Conservation (phyloP, 108 stramenopile species). For the Skeletonema marinoi region DNA sequence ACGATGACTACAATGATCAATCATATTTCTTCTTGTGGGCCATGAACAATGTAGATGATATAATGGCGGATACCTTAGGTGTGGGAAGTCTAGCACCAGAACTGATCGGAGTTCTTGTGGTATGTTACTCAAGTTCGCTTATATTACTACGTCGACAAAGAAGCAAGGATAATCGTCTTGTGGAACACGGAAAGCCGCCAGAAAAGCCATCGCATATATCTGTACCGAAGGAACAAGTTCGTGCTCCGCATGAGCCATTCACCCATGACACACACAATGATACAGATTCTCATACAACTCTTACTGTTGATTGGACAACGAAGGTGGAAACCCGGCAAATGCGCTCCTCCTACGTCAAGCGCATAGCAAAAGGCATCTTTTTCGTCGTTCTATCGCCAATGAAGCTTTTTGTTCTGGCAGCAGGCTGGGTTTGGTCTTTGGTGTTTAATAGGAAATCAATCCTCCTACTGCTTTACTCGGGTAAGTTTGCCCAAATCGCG, state of each 20-base stretch:
- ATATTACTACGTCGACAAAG: conserved; percentile 14
- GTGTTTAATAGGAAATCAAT: conserved; percentile 15
- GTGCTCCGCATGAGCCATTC: neutral
- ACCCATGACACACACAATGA: neutral
- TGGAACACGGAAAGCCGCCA: neutral
- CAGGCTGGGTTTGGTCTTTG: neutral
- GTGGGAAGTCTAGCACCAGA: conserved; percentile 29
- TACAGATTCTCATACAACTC: conserved; percentile 18
- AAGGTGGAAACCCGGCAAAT: neutral
- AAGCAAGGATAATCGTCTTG: neutral
- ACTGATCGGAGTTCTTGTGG: conserved; percentile 33
- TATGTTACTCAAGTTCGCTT: conserved; percentile 29
- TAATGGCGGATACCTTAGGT: conserved; percentile 31
- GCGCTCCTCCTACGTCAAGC: neutral
- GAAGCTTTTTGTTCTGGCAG: conserved; percentile 2
- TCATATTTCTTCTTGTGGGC: neutral
- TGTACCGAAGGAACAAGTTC: neutral
- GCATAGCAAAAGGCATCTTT: neutral
- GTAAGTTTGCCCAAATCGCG: neutral
- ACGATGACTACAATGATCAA: neutral
- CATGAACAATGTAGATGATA: conserved; percentile 1
- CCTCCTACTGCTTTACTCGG: conserved; percentile 16
- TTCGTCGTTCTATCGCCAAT: conserved; percentile 16
- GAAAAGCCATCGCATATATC: neutral
- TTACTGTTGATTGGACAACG: conserved; percentile 18